Evolutionary conservation across 495 filamentous ascomycete genomes (phyloP), one percentile per base, ranked within the genome.

Genomic region (Hypomontagnella monticulosa): DNA sequence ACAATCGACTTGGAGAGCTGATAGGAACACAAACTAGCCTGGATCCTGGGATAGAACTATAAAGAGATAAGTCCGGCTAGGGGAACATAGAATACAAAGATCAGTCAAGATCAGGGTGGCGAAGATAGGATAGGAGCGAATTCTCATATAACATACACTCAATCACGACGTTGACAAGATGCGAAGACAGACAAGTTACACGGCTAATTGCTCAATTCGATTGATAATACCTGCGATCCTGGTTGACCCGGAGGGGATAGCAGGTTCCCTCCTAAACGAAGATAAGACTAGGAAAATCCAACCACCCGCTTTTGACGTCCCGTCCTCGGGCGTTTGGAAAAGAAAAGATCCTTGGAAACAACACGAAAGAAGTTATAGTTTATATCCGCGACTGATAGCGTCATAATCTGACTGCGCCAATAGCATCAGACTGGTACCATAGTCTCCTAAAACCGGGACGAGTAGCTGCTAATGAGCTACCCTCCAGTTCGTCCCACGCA

Each of bases 351-450:
- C 18, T 47, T 53, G 16, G 46, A 69, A 71, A 73, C 37, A 47
- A 69, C 67, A 69, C 12, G 53, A 61, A 46, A 71, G 63, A 65
- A 70, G 40, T 19, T 54, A 54, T 48, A 66, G 14, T 49, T 38
- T 59, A 64, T 59, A 38, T 38, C 67, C 73, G 36, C 63, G 75
- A 68, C 74, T 72, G 69, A 53, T 73, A 63, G 61, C 70, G 58
- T 70, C 60, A 68, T 68, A 20, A 70, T 73, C 66, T 61, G 54
- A 52, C 50, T 69, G 71, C 63, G 69, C 61, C 66, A 41, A 72
- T 57, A 71, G 71, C 67, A 67, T 55, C 34, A 60, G 55, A 62
- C 72, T 73, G 70, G 55, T 73, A 78, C 77, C 65, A 68, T 73
- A 70, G 51, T 69, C 71, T 62, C 62, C 70, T 18, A 9, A 30